Conservation (phyloP, 2,329 filamentous ascomycete genomes). For the Tolypocladium capitatum region DNA sequence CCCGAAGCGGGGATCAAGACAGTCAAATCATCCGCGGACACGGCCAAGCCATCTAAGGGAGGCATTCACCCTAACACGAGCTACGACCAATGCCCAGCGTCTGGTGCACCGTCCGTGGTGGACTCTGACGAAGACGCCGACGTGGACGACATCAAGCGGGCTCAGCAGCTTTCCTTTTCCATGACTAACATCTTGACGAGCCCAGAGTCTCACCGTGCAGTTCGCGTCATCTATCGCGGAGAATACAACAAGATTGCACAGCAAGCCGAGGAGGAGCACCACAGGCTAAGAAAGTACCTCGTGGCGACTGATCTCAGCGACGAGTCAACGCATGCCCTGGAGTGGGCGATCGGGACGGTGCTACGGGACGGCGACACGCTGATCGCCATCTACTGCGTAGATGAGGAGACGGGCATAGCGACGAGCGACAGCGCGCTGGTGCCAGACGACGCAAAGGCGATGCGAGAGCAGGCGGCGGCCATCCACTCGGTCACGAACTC, state of each 20-base stretch:
- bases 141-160: constrained; percentile 70
- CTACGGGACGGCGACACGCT: constrained; percentile 88
- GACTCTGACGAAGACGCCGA: constrained; percentile 82
- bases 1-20: constrained; percentile 54
- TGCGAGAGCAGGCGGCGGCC: constrained; percentile 61
- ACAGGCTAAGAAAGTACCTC: constrained; percentile 75
- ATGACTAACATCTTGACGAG: constrained; percentile 70
- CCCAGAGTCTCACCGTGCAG: constrained; percentile 63
- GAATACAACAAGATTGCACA: constrained; percentile 66
- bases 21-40: constrained; percentile 50
- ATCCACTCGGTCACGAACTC: constrained; percentile 48
- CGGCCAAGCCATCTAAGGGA: constrained; percentile 38
- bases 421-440: constrained; percentile 37
- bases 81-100: constrained; percentile 57
- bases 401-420: constrained; percentile 63
- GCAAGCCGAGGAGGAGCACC: constrained; percentile 65
- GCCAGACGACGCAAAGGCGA: constrained; percentile 60
- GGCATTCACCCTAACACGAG: constrained; percentile 71
- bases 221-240: constrained; percentile 82
- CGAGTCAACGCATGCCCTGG: constrained; percentile 85
- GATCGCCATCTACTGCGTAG: constrained; percentile 83
- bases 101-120: constrained; percentile 43
- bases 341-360: constrained; percentile 96
- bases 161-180: constrained; percentile 70
- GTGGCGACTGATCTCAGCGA: constrained; percentile 93